These are phyloP conservation scores for Gonium pectorale DNA, from an alignment of 139 green algal species.

Conservation along the genomic window DNA sequence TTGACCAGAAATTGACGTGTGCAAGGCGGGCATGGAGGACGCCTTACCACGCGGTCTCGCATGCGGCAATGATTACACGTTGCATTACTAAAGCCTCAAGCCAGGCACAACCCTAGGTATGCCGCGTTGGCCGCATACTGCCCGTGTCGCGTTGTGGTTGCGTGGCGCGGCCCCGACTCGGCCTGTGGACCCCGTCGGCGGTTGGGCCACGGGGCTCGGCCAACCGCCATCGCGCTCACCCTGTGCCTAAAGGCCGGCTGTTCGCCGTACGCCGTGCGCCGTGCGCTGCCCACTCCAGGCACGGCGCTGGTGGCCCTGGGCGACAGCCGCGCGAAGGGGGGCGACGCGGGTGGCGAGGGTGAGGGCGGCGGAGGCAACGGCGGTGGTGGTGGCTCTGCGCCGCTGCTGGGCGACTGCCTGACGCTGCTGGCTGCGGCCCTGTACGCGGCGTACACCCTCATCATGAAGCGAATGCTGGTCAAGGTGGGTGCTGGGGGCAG, in stretches of 20 bases:
- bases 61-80: too few relatives aligned
- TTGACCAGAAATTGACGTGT: too few relatives aligned
- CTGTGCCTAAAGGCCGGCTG: neutral
- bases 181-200: too few relatives aligned
- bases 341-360: neutral
- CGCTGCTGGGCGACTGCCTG: conserved; percentile 80
- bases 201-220: too few relatives aligned
- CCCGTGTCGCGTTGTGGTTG: too few relatives aligned
- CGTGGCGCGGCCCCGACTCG: too few relatives aligned
- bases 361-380: neutral
- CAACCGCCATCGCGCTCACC: too few relatives aligned
- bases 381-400: neutral
- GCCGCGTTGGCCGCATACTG: too few relatives aligned
- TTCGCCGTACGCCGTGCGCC: neutral
- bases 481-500: conserved; percentile 5
- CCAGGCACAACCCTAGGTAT: too few relatives aligned
- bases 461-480: conserved; percentile 61
- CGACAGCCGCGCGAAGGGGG: conserved; percentile 4
- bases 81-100: too few relatives aligned
- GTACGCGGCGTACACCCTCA: conserved; percentile 91
- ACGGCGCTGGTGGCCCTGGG: conserved; percentile 52
- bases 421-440: conserved; percentile 79
- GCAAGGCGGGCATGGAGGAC: too few relatives aligned
- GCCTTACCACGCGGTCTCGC: too few relatives aligned
- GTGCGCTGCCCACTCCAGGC: conserved; percentile 33